phyloP scores from a whole-genome alignment of 768 basidiomycete genomes.

The Mycena rebaudengoi region DNA sequence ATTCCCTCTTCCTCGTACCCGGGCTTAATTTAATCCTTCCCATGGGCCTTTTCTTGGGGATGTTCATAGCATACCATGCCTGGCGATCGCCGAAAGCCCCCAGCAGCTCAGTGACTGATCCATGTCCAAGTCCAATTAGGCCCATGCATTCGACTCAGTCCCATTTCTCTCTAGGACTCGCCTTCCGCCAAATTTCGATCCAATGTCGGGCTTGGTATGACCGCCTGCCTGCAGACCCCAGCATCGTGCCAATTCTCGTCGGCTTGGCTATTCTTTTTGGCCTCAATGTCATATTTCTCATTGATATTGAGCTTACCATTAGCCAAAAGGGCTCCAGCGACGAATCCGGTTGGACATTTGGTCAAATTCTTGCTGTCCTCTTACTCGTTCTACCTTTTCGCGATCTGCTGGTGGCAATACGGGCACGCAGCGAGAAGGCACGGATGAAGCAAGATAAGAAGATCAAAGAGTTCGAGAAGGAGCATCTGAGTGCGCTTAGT shows the following conservation, averaged over 20 bases:
- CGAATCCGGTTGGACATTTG: conserved; percentile 11
- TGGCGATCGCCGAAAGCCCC: too few species aligned
- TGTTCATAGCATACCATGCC: background rate
- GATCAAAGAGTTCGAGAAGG: too few species aligned
- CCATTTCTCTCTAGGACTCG: too few species aligned
- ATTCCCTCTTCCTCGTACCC: background rate
- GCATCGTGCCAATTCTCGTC: background rate
- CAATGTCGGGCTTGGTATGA: background rate
- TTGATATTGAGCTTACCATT: conserved; percentile 10
- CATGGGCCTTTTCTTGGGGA: background rate
- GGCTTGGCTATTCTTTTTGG: background rate
- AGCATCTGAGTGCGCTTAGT: too few species aligned
- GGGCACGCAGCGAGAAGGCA: background rate
- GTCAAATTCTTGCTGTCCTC: conserved; percentile 8
- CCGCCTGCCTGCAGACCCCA: background rate
- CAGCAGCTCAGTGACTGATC: too few species aligned
- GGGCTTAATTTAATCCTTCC: conserved; percentile 1
- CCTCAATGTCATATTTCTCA: conserved; percentile 6
- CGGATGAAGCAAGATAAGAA: background rate
- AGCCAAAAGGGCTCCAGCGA: background rate
- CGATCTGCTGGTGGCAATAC: background rate
- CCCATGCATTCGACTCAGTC: too few species aligned
- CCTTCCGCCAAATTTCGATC: too few species aligned
- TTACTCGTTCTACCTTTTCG: conserved; percentile 9
- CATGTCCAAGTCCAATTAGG: too few species aligned